phyloP scores from a whole-genome alignment of 2,329 filamentous ascomycete species.

The Alternaria tenuissima region DNA sequence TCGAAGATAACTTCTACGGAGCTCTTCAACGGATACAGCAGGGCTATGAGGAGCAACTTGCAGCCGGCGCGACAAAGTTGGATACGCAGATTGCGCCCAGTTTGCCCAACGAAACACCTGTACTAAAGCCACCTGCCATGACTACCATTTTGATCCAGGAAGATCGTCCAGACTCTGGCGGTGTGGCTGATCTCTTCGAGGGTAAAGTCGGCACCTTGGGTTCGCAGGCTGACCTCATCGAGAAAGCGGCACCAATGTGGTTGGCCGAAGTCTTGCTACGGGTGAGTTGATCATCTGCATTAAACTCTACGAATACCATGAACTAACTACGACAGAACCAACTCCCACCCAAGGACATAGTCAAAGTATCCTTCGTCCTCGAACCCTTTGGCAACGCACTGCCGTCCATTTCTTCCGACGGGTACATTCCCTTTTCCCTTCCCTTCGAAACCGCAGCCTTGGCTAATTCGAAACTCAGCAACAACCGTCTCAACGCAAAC shows the following conservation, averaged over 20 bases:
- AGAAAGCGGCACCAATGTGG: constrained; percentile 90
- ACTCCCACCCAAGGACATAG: constrained; percentile 85
- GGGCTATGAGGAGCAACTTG: constrained; percentile 74
- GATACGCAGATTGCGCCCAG: constrained; percentile 74
- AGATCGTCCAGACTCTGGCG: constrained; percentile 68
- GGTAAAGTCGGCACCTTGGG: constrained; percentile 83
- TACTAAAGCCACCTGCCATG: constrained; percentile 73
- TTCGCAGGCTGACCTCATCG: constrained; percentile 80
- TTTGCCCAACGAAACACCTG: constrained; percentile 75
- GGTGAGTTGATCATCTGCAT: constrained; percentile 52
- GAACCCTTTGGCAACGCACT: constrained; percentile 80
- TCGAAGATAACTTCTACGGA: constrained; percentile 78
- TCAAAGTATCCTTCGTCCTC: constrained; percentile 94
- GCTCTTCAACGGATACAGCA: constrained; percentile 76
- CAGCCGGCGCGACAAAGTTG: constrained; percentile 60
- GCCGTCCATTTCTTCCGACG: constrained; percentile 78
- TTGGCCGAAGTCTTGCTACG: constrained; percentile 84
- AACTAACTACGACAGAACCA: constrained; percentile 65
- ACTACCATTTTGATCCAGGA: constrained; percentile 72
- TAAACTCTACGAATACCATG: too few species aligned
- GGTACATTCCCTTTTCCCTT: constrained; percentile 55
- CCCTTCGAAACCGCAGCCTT: constrained; percentile 33
- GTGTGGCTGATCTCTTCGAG: constrained; percentile 85
- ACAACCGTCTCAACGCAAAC: constrained; percentile 93
- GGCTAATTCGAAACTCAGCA: constrained; percentile 58